These are phyloP conservation scores for Brasenia schreberi DNA, from an alignment of 164 flowering plant species.

Conservation along the genomic window DNA sequence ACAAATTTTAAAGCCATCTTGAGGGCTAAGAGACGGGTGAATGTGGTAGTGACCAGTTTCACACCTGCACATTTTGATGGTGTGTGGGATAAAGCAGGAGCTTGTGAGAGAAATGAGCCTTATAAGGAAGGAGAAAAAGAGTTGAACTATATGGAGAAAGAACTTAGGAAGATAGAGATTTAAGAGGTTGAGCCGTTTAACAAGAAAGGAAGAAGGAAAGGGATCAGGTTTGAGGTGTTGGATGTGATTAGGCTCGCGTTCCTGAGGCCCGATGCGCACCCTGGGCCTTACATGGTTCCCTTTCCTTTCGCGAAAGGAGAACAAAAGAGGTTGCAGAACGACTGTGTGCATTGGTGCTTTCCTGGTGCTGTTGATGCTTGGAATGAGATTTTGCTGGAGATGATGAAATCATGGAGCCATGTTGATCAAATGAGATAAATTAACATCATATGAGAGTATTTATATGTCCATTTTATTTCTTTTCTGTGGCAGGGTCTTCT, in stretches of 20 bases:
- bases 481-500: too few relatives aligned
- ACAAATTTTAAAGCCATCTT: conserved; percentile 44
- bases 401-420: conserved; percentile 41
- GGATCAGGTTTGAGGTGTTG: conserved; percentile 27
- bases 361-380: conserved; percentile 89
- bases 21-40: conserved; percentile 5
- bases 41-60: conserved; percentile 55
- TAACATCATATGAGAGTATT: too few relatives aligned
- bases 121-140: conserved; percentile 37
- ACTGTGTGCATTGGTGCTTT: conserved; percentile 97
- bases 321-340: conserved; percentile 58
- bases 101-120: conserved; percentile 61
- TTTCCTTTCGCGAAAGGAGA: conserved; percentile 62
- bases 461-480: too few relatives aligned
- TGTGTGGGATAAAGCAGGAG: conserved; percentile 79
- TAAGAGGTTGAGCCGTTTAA: conserved; percentile 39
- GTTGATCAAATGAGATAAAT: neutral
- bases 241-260: conserved; percentile 59
- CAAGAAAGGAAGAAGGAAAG: conserved; percentile 4
- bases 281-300: conserved; percentile 83
- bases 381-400: conserved; percentile 69
- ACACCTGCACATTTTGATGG: conserved; percentile 91
- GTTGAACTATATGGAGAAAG: conserved; percentile 54
- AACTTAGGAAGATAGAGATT: conserved; percentile 50
- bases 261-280: conserved; percentile 92